A percentile compares a stretch with the other conserved stretches of the same genome.
Conservation (phyloP, 1,284 basidiomycete species). For the Bondarzewia mesenterica region DNA sequence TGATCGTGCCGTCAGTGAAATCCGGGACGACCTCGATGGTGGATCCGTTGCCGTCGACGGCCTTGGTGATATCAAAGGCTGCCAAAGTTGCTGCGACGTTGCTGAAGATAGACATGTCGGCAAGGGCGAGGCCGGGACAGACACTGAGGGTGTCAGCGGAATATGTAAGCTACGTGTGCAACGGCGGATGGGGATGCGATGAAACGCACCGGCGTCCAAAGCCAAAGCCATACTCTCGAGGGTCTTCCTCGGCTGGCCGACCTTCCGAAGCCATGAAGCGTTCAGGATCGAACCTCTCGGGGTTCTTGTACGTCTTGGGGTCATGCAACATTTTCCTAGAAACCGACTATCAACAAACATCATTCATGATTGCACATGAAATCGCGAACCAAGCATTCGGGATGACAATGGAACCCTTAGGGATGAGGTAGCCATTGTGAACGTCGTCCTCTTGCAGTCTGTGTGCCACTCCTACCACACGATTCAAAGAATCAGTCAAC, state of each 20-base stretch:
- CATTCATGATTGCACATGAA: not conserved
- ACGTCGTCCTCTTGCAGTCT: conserved; percentile 20
- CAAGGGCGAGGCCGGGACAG: conserved; percentile 17
- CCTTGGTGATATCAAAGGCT: conserved; percentile 17
- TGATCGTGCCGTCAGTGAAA: conserved; percentile 13
- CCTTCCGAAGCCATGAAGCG: conserved; percentile 1
- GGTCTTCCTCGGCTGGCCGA: not conserved
- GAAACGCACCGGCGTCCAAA: conserved; percentile 4
- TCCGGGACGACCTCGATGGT: conserved; percentile 10
- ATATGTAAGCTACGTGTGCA: not conserved
- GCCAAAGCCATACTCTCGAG: not conserved
- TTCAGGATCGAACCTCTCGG: conserved; percentile 2
- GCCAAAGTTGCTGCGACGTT: conserved; percentile 15
- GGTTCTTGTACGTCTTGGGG: not conserved
- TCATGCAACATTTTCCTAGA: conserved; percentile 4
- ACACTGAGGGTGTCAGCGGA: not conserved
- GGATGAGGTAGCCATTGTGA: conserved; percentile 21
- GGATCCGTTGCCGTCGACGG: conserved; percentile 13
- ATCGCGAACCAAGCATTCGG: conserved; percentile 17
- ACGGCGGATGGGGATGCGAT: not conserved
- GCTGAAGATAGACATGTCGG: conserved; percentile 17
- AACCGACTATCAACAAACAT: too few species aligned
- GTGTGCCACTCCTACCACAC: conserved; percentile 18
- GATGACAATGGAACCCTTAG: conserved; percentile 22
- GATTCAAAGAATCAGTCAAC: not conserved